Evolutionary conservation across 169 alveolate genomes (phyloP).

Genomic region (Plasmodium vinckei): DNA sequence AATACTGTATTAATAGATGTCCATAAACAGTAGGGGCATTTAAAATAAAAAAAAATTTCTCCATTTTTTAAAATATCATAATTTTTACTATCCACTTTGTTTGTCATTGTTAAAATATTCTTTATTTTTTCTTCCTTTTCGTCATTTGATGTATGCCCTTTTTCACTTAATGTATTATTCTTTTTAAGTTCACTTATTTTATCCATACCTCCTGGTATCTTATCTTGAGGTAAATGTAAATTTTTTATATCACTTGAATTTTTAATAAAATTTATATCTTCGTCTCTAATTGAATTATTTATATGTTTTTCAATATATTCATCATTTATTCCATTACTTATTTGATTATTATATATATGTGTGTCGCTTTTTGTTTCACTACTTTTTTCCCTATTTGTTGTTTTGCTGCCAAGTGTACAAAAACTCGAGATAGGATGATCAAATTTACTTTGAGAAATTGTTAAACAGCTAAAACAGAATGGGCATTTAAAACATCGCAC

Average conservation of each 20-base stretch:
- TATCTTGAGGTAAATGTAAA: background rate
- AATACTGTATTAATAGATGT: constrained; percentile 19
- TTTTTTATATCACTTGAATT: background rate
- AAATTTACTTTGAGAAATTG: constrained; percentile 23
- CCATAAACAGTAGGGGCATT: constrained; percentile 69
- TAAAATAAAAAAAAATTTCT: constrained; percentile 37
- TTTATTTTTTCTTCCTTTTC: constrained; percentile 5
- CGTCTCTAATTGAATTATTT: background rate
- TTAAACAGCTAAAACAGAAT: constrained; percentile 36
- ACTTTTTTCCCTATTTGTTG: constrained; percentile 4
- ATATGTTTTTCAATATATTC: background rate
- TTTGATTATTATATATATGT: background rate
- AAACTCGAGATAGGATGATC: constrained; percentile 9
- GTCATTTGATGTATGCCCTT: constrained; percentile 12
- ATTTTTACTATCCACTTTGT: constrained; percentile 2
- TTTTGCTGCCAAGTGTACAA: background rate
- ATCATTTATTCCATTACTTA: background rate
- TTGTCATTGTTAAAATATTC: background rate
- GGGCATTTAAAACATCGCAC: constrained; percentile 72
- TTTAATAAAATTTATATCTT: background rate
- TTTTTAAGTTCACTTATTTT: constrained; percentile 1
- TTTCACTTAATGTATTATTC: background rate
- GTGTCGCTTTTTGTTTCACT: background rate
- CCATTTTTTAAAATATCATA: constrained; percentile 16
- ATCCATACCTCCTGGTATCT: background rate